Conservation (phyloP, 805 yeast species). For the Ogataea henricii region DNA sequence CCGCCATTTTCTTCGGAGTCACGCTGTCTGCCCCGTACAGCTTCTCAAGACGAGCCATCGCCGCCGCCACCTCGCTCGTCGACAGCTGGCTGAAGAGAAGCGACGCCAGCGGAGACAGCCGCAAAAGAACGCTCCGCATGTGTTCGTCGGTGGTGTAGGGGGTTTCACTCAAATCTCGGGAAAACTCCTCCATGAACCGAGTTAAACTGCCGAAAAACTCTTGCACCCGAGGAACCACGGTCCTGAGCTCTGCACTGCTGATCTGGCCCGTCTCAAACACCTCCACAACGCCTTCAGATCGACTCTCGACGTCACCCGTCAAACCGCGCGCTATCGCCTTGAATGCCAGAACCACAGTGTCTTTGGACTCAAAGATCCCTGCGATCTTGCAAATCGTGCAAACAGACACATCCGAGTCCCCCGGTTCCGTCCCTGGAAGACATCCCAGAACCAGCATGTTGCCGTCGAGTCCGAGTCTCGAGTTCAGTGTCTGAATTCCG, state of each 20-base stretch:
- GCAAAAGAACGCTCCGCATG: slow-evolving; percentile 38
- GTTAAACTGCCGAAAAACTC: slow-evolving; percentile 24
- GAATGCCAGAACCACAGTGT: slow-evolving; percentile 46
- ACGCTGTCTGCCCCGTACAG: slow-evolving; percentile 6
- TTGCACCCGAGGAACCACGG: slow-evolving; percentile 3
- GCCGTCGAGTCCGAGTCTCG: slow-evolving; percentile 6
- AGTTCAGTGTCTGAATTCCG: slow-evolving; percentile 10
- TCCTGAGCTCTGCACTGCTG: slow-evolving; percentile 2
- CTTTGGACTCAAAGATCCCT: slow-evolving; percentile 47
- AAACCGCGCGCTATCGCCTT: slow-evolving; percentile 50
- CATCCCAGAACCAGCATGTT: slow-evolving; percentile 27
- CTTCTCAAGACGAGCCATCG: slow-evolving; percentile 25
- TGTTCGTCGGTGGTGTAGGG: no score
- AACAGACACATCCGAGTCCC: slow-evolving; percentile 18
- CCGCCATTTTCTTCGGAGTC: slow-evolving; percentile 12
- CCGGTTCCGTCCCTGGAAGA: slow-evolving; percentile 23
- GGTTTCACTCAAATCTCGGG: slow-evolving; percentile 6
- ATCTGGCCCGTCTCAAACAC: background rate
- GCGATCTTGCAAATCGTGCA: slow-evolving; percentile 49
- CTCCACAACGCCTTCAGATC: background rate
- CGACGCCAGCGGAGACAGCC: slow-evolving; percentile 61
- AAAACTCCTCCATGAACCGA: slow-evolving; percentile 40
- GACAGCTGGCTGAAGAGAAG: slow-evolving; percentile 56
- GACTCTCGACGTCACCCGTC: background rate
- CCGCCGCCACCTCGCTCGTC: slow-evolving; percentile 35